Evolutionary conservation across 2,329 filamentous ascomycete genomes (phyloP), one percentile per base, ranked within the genome.

Genomic region (Penicillium concentricum): DNA sequence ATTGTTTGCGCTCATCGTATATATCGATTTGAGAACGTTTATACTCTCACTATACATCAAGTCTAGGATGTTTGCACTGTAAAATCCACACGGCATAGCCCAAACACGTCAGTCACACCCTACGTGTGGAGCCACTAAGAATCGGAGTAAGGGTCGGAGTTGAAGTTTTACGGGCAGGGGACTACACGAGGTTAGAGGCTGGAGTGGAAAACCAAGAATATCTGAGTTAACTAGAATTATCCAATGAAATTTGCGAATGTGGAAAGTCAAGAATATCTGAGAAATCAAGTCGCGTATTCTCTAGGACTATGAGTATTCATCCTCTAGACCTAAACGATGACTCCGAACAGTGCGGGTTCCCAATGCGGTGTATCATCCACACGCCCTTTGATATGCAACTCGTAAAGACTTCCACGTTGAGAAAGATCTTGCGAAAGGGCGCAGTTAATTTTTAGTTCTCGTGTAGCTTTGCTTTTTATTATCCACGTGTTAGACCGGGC

Each of bases 91-190:
- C 8, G 12, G 15, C 8, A 37, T 4, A 49, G 28, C 26, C 13
- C 2, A 39, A 37, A n/a, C 41, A 44, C 39, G 46, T 48, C 50
- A n/a, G 32, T 54, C 38, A 28, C 51, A 20, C 45, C 42, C n/a
- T 38, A 26, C 13, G 24, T 26, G 39, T 50, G 43, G 42, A 37
- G 34, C 30, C 45, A 22, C 45, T n/a, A 37, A 22, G 10, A 2
- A 4, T 51, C 53, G 56, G 47, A 56, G 35, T 56, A 48, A 35
- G n/a, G 2, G 0, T 58, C 56, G 56, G 56, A 58, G 35, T 55
- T 46, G 4, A 16, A 41, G 4, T 53, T 28, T 38, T 39, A n/a
- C n/a, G 12, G 5, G 20, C 4, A 26, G 12, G 15, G 30, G 10
- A 32, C 28, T 35, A 34, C 4, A 51, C n/a, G 24, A 50, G 16